Percentiles rank a stretch among this genome's conserved stretches.
phyloP scores from a whole-genome alignment of 176 grass and related monocot species.

The Hyparrhenia diplandra region DNA sequence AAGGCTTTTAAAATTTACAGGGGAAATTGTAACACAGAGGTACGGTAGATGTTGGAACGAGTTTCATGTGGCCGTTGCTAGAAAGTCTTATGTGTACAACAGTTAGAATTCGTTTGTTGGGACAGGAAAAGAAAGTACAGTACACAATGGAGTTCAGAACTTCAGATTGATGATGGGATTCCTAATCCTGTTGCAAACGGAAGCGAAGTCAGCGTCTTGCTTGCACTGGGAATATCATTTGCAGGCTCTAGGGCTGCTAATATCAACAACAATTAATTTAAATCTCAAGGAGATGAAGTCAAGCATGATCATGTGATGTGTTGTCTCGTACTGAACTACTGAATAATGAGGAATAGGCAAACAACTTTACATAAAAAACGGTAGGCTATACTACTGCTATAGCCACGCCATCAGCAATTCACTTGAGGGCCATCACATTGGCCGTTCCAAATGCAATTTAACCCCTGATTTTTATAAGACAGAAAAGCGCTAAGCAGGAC shows the following conservation, averaged over 20 bases:
- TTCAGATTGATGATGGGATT: not conserved
- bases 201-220: not conserved
- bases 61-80: not conserved
- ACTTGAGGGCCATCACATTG: not conserved
- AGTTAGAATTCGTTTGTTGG: not conserved
- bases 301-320: no score
- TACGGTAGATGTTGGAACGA: not conserved
- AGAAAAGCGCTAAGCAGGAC: not conserved
- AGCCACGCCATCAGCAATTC: not conserved
- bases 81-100: not conserved
- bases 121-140: not conserved
- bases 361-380: not conserved
- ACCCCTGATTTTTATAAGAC: not conserved
- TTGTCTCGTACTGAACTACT: not conserved
- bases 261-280: not conserved
- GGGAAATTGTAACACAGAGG: not conserved
- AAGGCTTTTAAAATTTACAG: not conserved
- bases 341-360: not conserved
- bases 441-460: not conserved
- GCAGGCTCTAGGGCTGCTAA: not conserved
- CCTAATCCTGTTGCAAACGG: not conserved
- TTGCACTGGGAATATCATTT: not conserved
- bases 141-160: not conserved
- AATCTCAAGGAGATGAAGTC: not conserved
- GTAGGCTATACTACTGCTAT: not conserved